A percentile compares a stretch with the other conserved stretches of the same genome.
Conservation (phyloP, 2,329 filamentous ascomycete species). For the Phialophora tarda region DNA sequence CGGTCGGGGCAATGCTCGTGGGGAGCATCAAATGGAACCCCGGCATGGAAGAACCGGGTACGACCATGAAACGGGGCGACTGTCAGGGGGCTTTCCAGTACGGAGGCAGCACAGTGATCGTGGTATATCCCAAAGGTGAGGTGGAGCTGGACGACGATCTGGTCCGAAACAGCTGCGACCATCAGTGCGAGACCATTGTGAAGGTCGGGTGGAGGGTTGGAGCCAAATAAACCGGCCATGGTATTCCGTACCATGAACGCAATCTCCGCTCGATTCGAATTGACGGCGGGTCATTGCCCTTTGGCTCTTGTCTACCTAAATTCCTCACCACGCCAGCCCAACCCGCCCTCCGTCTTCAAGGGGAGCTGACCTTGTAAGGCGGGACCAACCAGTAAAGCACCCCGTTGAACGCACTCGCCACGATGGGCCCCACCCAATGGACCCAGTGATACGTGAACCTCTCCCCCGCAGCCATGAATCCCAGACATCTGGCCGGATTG, state of each 20-base stretch:
- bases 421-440: slow-evolving; percentile 6
- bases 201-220: slow-evolving; percentile 47
- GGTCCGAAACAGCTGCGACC: slow-evolving; percentile 41
- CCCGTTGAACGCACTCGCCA: not conserved
- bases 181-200: slow-evolving; percentile 49
- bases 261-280: not conserved
- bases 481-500: slow-evolving; percentile 10
- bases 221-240: not conserved
- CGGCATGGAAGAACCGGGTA: slow-evolving; percentile 44
- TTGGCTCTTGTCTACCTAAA: not conserved
- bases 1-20: slow-evolving; percentile 54
- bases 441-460: slow-evolving; percentile 14
- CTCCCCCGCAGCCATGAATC: slow-evolving; percentile 7
- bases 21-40: slow-evolving; percentile 50
- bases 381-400: slow-evolving; percentile 8
- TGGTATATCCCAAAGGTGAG: slow-evolving; percentile 47
- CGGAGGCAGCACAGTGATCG: slow-evolving; percentile 52
- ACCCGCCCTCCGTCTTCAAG: not conserved
- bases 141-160: slow-evolving; percentile 49
- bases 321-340: not conserved
- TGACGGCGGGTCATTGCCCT: not conserved
- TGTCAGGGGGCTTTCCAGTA: slow-evolving; percentile 52
- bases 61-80: slow-evolving; percentile 46
- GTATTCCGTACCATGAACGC: not conserved
- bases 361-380: not conserved